These are phyloP conservation scores for Dactylonectria estremocensis DNA, from an alignment of 2,329 filamentous ascomycete species.

Conservation along the genomic window DNA sequence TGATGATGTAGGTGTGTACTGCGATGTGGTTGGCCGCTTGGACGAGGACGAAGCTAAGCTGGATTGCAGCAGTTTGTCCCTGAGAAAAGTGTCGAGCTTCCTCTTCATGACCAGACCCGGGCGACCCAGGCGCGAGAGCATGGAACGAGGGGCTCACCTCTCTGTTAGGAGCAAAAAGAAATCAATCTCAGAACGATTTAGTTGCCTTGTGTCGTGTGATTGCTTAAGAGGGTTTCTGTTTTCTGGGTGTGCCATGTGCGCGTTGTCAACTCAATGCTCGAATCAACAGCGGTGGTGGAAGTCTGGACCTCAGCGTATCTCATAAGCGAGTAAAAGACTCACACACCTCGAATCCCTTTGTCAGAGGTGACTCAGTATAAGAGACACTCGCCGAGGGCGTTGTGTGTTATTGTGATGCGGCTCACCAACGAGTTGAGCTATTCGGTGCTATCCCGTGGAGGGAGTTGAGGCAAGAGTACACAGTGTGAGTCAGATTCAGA, in stretches of 20 bases:
- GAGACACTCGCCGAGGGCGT: neutral
- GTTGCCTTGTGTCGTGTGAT: neutral
- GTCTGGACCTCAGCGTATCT: neutral
- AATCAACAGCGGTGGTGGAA: neutral
- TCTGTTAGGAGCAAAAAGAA: neutral
- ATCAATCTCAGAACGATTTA: neutral
- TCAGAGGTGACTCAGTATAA: neutral
- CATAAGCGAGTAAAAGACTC: neutral
- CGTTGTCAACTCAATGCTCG: neutral
- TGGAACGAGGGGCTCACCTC: conserved; percentile 17
- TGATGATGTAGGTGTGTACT: conserved; percentile 10
- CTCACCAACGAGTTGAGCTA: neutral
- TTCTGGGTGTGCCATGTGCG: neutral
- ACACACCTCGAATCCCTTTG: neutral
- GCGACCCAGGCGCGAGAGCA: conserved; percentile 44
- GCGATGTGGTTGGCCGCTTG: conserved; percentile 4
- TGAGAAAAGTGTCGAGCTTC: conserved; percentile 50
- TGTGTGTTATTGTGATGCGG: neutral
- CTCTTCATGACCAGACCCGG: conserved; percentile 53
- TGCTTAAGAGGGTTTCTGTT: neutral
- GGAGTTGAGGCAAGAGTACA: neutral
- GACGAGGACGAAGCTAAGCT: conserved; percentile 10
- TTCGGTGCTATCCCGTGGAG: neutral
- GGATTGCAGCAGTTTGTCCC: conserved; percentile 33
- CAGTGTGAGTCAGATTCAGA: conserved; percentile 15